These are phyloP conservation scores for Sphagnum contortum DNA, from an alignment of 225 moss, liverwort and hornwort genomes.

Conservation along the genomic window DNA sequence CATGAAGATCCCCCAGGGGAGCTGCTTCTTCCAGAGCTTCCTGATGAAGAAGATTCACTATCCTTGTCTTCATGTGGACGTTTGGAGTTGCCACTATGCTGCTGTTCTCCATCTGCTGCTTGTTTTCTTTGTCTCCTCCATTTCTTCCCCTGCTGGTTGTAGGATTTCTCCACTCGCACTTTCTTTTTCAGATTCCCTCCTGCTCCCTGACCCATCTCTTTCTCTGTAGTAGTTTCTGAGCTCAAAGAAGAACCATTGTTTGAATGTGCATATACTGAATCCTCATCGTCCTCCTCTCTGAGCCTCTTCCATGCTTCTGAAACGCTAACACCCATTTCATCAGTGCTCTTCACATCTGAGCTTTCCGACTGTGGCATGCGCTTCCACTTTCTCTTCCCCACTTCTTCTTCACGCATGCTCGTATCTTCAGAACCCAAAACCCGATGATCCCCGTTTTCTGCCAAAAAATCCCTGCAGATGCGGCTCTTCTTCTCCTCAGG, in stretches of 20 bases:
- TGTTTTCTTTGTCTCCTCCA: constrained; percentile 27
- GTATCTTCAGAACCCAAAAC: too few relatives aligned
- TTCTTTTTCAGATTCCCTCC: constrained; percentile 17
- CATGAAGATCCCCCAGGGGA: constrained; percentile 12
- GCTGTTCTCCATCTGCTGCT: constrained; percentile 12
- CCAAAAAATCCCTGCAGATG: constrained; percentile 1
- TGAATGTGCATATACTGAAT: constrained; percentile 25
- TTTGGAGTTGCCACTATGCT: constrained; percentile 5
- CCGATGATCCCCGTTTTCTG: background rate
- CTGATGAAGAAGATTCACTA: constrained; percentile 15
- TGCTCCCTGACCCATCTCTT: constrained; percentile 8
- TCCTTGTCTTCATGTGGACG: constrained; percentile 26
- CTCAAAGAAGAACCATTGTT: constrained; percentile 35
- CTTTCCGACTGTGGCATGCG: too few relatives aligned
- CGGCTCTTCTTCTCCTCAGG: background rate
- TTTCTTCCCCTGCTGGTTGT: constrained; percentile 11
- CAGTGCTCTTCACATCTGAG: constrained; percentile 3
- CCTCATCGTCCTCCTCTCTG: constrained; percentile 26
- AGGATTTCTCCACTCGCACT: constrained; percentile 22
- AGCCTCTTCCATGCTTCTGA: constrained; percentile 58
- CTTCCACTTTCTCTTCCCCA: constrained; percentile 4
- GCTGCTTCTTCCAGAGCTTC: constrained; percentile 23
- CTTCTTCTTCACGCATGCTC: constrained; percentile 26
- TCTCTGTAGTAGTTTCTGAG: constrained; percentile 13
- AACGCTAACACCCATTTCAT: constrained; percentile 27